phyloP scores from a whole-genome alignment of 495 filamentous ascomycete genomes.

The Penicillium canescens region DNA sequence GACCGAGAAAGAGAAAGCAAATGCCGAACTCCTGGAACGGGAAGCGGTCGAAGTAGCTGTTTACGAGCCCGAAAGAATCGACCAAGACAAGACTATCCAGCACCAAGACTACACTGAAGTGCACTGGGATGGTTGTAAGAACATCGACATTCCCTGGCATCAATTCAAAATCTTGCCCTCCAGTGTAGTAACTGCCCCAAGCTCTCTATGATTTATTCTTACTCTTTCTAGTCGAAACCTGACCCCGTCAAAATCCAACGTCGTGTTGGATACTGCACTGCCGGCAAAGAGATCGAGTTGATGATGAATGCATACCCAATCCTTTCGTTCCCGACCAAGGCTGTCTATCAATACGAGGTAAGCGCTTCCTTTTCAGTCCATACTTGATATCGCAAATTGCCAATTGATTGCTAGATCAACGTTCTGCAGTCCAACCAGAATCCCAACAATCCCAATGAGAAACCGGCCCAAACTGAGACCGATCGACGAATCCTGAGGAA shows the following conservation, averaged over 20 bases:
- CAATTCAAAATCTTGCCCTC: background rate
- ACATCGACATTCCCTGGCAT: slow-evolving; percentile 10
- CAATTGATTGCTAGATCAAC: slow-evolving; percentile 48
- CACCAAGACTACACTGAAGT: background rate
- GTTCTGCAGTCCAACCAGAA: slow-evolving; percentile 36
- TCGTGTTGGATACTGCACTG: slow-evolving; percentile 48
- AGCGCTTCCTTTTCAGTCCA: slow-evolving; percentile 33
- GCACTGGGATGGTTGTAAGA: slow-evolving; percentile 6
- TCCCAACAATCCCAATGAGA: slow-evolving; percentile 36
- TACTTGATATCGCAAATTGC: background rate
- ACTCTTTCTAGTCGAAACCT: background rate
- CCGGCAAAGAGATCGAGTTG: slow-evolving; percentile 59
- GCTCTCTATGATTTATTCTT: background rate
- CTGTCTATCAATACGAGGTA: slow-evolving; percentile 85
- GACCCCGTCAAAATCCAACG: background rate
- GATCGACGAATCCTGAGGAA: slow-evolving; percentile 50
- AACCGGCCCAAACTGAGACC: slow-evolving; percentile 5
- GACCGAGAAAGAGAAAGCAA: slow-evolving; percentile 1
- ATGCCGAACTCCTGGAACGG: background rate
- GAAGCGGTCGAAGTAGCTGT: background rate
- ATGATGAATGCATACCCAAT: slow-evolving; percentile 75
- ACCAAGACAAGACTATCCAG: background rate
- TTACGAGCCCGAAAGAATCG: background rate
- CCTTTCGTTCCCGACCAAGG: slow-evolving; percentile 45
- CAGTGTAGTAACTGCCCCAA: slow-evolving; percentile 32